Base-by-base conservation (phyloP, 2,329 filamentous ascomycete genomes). In the Trichophaea hybrida region DNA sequence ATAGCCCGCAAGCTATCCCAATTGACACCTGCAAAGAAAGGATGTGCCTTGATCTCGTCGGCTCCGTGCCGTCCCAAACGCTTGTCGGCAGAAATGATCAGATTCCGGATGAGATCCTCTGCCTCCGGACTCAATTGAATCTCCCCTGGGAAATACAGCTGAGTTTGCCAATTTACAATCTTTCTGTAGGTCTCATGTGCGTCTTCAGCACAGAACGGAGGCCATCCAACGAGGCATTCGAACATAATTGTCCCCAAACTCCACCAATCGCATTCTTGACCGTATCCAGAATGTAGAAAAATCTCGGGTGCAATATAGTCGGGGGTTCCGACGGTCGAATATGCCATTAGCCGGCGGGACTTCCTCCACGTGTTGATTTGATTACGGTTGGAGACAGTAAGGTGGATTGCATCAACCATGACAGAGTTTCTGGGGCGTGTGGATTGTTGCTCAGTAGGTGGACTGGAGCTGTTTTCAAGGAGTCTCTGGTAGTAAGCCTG, bases 351-450 rank as follows among this genome's bases (percentile, higher is more conserved):
- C 69, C 93, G 82, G 69, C 93, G 85, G 59, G 91, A 97, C 70
- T 94, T 93, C 72, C 93, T 82, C 93, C 93, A 98, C 69, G 94
- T 95, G 74, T 97, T 98, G 76, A 98, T 96, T 73, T 95, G 89
- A 59, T 88, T 85, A 71, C 93, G 88, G 74, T 98, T 97, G 75
- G 89, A 95, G 68, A 98, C 93, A 15, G 93, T 98, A 68, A 98
- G 75, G 72, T 97, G 95, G 72, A 98, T 98, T 73, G 96, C 91
- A 73, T 98, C 93, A 69, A 98, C 84, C 67, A 90, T 91, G 67
- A 97, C 88, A 1, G 91, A 97, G 73, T 87, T 93, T 61, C 93
- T 82, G 74, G 96, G 94, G 65, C 82, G 80, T 84, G 82, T 67
- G 80, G 81, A 71, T 80, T 76, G 46, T 71, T 85, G 1, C 55